Percentiles rank a stretch among this genome's conserved stretches.
Evolutionary conservation across 2,329 filamentous ascomycete genomes (phyloP).

Genomic region (Thyridium curvatum): DNA sequence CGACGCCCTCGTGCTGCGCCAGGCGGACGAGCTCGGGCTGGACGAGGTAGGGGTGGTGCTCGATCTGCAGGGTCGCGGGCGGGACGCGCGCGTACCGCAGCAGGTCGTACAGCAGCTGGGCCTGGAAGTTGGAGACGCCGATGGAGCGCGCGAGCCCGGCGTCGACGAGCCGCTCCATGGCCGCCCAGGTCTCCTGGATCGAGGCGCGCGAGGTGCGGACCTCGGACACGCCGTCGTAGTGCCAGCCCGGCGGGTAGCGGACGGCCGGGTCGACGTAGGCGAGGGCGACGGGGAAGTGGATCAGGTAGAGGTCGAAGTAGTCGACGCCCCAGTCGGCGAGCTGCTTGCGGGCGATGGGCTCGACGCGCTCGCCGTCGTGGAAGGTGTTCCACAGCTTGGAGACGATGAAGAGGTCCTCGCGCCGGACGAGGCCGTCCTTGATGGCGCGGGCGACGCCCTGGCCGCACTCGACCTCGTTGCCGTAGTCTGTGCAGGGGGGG

Average conservation of each 20-base stretch:
- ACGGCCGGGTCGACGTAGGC: slow-evolving; percentile 77
- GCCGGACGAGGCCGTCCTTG: slow-evolving; percentile 73
- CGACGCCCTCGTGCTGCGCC: slow-evolving; percentile 63
- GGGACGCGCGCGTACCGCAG: slow-evolving; percentile 69
- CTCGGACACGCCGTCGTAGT: slow-evolving; percentile 55
- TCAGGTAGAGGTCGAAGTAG: slow-evolving; percentile 85
- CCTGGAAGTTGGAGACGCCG: slow-evolving; percentile 79
- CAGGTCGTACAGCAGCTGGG: slow-evolving; percentile 70
- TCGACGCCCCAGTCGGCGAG: slow-evolving; percentile 78
- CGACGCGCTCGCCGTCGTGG: slow-evolving; percentile 73
- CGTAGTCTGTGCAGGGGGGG: slow-evolving; percentile 55
- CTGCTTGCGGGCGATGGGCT: slow-evolving; percentile 69
- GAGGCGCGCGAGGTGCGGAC: slow-evolving; percentile 60
- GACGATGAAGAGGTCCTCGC: slow-evolving; percentile 84
- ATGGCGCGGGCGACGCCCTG: slow-evolving; percentile 74
- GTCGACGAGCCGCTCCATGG: slow-evolving; percentile 70
- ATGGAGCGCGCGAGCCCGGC: slow-evolving; percentile 65
- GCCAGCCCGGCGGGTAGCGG: slow-evolving; percentile 76
- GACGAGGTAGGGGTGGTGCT: slow-evolving; percentile 85
- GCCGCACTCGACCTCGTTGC: slow-evolving; percentile 74
- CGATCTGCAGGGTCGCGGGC: slow-evolving; percentile 76
- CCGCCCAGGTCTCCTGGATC: slow-evolving; percentile 76
- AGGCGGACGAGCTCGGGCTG: slow-evolving; percentile 66
- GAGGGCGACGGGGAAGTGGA: slow-evolving; percentile 84
- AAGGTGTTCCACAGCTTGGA: slow-evolving; percentile 93